phyloP scores from a whole-genome alignment of 352 stramenopile genomes.

The Phytophthora macrochlamydospora region DNA sequence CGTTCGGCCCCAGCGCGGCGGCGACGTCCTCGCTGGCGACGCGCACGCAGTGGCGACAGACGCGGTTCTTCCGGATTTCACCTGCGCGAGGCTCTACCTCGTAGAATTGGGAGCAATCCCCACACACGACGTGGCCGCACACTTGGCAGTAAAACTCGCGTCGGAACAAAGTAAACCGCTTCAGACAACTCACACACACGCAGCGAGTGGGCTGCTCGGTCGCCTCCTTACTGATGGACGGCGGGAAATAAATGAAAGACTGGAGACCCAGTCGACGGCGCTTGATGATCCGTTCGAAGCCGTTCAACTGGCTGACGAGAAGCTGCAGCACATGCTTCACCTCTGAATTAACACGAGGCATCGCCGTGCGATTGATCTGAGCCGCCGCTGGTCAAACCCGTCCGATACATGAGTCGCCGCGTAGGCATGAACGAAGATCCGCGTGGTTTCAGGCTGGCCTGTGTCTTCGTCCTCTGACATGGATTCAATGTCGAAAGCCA shows the following conservation, averaged over 20 bases:
- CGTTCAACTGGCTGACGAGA: conserved; percentile 37
- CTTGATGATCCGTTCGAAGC: conserved; percentile 51
- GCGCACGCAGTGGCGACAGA: conserved; percentile 52
- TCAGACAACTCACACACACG: conserved; percentile 37
- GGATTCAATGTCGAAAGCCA: conserved; percentile 42
- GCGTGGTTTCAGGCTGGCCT: neutral
- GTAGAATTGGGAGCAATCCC: conserved; percentile 51
- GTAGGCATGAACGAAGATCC: conserved; percentile 36
- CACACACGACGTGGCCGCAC: conserved; percentile 56
- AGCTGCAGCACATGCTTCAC: conserved; percentile 41
- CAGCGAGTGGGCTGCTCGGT: conserved; percentile 42
- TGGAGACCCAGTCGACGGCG: conserved; percentile 59
- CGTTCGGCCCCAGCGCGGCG: conserved; percentile 41
- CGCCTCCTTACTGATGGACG: conserved; percentile 32
- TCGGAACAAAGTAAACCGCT: conserved; percentile 54
- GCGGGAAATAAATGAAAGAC: conserved; percentile 44
- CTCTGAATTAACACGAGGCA: conserved; percentile 43
- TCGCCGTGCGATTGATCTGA: too few relatives aligned
- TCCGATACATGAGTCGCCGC: conserved; percentile 13
- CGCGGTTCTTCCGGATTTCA: conserved; percentile 50
- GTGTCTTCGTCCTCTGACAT: neutral
- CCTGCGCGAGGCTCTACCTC: conserved; percentile 56
- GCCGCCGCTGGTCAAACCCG: too few relatives aligned
- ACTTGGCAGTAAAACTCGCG: conserved; percentile 61
- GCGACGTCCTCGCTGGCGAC: conserved; percentile 61